Conservation (phyloP, 306 rosid genomes). For the Lablab purpureus region DNA sequence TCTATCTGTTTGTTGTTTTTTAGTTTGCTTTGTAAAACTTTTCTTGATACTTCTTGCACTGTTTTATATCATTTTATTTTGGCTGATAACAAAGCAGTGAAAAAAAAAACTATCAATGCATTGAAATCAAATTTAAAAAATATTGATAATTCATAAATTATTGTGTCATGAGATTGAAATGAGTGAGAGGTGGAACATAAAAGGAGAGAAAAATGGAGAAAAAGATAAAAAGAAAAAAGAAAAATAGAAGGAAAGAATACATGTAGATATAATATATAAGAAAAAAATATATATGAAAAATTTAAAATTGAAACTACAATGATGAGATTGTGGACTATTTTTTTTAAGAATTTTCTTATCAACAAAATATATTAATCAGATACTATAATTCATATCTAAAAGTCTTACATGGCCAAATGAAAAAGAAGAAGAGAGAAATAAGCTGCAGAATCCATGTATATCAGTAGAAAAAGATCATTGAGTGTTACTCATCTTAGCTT, state of each 20-base stretch:
- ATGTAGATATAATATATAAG: not conserved
- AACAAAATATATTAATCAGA: too few relatives aligned
- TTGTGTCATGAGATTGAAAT: not conserved
- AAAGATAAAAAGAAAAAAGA: not conserved
- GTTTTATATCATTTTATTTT: too few relatives aligned
- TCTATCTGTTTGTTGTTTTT: too few relatives aligned
- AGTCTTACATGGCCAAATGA: not conserved
- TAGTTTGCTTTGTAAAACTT: too few relatives aligned
- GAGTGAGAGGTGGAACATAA: not conserved
- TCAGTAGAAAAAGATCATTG: not conserved
- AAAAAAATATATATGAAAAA: not conserved
- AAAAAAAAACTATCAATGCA: not conserved
- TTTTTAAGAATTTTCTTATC: not conserved
- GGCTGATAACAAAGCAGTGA: too few relatives aligned
- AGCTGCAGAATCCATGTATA: not conserved
- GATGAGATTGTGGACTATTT: not conserved
- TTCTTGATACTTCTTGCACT: too few relatives aligned
- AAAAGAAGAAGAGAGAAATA: not conserved
- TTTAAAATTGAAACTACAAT: not conserved
- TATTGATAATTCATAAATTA: not conserved
- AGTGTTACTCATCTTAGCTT: not conserved
- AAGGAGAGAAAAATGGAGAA: not conserved
- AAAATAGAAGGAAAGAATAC: not conserved
- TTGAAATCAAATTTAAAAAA: not conserved
- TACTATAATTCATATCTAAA: not conserved